phyloP scores from a whole-genome alignment of 495 filamentous ascomycete genomes.

The Xylaria acuta region DNA sequence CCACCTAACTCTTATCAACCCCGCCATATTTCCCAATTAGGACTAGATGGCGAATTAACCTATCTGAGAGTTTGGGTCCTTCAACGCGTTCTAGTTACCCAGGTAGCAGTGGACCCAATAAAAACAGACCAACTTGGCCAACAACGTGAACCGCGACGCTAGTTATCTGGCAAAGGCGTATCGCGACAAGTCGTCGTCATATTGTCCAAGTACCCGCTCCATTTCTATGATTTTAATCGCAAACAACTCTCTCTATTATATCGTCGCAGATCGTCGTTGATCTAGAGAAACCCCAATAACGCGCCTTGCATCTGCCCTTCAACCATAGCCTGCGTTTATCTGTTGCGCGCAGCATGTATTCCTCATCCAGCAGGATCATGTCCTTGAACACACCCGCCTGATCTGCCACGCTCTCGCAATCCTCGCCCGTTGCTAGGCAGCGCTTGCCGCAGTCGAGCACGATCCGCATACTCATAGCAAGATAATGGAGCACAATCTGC shows the following conservation, averaged over 20 bases:
- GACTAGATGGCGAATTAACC: background rate
- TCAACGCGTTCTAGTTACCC: background rate
- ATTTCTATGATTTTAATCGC: background rate
- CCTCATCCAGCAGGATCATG: background rate
- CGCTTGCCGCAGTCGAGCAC: background rate
- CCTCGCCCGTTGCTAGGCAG: background rate
- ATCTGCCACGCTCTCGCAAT: background rate
- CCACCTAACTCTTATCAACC: background rate
- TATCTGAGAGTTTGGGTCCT: background rate
- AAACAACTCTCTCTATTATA: background rate
- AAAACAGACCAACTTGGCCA: background rate
- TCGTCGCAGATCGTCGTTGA: background rate
- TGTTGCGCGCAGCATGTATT: conserved; percentile 21
- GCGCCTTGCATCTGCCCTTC: background rate
- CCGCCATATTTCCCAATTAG: background rate
- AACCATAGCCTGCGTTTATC: background rate
- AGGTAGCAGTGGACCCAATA: background rate
- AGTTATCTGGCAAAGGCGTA: background rate
- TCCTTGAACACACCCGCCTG: conserved; percentile 1
- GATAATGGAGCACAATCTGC: conserved; percentile 39
- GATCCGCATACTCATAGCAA: background rate
- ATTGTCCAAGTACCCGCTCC: background rate
- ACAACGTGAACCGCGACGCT: conserved; percentile 13
- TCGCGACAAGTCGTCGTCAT: conserved; percentile 18
- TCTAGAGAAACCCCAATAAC: background rate